Base-by-base conservation (phyloP, 805 yeast species). In the Suhomyces vadensis region DNA sequence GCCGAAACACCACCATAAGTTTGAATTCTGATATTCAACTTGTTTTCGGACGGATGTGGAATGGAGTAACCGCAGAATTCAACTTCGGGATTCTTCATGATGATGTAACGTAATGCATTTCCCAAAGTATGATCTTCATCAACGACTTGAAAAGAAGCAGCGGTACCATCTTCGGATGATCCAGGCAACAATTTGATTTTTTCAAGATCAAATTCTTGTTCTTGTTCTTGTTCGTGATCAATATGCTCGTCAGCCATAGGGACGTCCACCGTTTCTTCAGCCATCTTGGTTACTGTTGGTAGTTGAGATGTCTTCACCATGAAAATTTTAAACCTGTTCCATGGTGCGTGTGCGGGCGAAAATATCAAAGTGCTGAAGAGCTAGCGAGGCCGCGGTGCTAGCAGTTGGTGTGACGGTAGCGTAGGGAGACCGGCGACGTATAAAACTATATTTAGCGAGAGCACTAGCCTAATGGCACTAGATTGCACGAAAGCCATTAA, bases 41-140 rank as follows among this genome's bases (percentile, higher is more conserved):
- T 85, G 48, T 88, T 76, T 68, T 94, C 99, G 26, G 96, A 87
- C 14, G 99, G 99, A 67, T 94, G 99, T 8, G 99, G 99, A 54
- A 94, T 94, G 35, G 97, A 89, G 70, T 94, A 94, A 44, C 99
- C 99, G 62, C 98, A 92, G 65, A 94, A 94, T 62, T 94, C 99
- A 20, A 94, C 99, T 53, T 90, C 95, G 29, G 97, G 97, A 56
- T 94, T 94, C 70, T 92, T 91, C 96, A 94, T 90, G 56, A 94
- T 89, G 63, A 92, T 82, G 67, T 90, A 91, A 63, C 97, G 82
- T 42, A 94, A 77, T 5, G 98, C 86, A 60, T 94, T 94, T 19
- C 99, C 99, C 40, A 94, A 69, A 1, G 99, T 94, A 64, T 94
- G 99, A 67, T 94, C 99, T 66, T 94, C 99, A 54, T 90, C 94